Evolutionary conservation across 1,139 yeast genomes (phyloP).

Genomic region (Taphrina deformans): DNA sequence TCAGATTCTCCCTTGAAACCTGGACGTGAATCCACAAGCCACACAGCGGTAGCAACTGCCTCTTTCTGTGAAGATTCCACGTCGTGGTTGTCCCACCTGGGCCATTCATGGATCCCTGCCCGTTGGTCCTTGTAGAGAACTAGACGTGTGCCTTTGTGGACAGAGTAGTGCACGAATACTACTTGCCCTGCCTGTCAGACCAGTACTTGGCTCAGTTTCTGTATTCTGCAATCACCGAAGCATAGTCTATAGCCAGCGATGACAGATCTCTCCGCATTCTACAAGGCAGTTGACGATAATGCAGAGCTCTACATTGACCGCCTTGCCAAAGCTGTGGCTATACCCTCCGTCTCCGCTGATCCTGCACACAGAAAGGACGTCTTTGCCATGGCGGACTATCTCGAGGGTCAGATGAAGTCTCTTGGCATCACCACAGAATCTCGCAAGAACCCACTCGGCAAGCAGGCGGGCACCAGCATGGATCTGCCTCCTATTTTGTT

Average conservation of each 20-base stretch:
- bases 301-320: constrained; percentile 43
- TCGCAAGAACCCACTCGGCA: constrained; percentile 72
- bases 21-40: background rate
- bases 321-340: constrained; percentile 77
- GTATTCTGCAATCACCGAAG: too few relatives aligned
- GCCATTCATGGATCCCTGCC: background rate
- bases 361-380: constrained; percentile 84
- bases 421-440: constrained; percentile 76
- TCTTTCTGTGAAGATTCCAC: background rate
- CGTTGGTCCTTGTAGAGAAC: too few relatives aligned
- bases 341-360: constrained; percentile 93
- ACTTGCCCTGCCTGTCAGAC: too few relatives aligned
- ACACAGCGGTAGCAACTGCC: background rate
- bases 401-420: constrained; percentile 62
- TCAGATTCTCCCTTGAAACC: too few relatives aligned
- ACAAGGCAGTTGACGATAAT: constrained; percentile 18
- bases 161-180: too few relatives aligned
- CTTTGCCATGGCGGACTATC: constrained; percentile 76
- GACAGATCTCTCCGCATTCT: constrained; percentile 6
- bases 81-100: background rate
- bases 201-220: too few relatives aligned
- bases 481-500: constrained; percentile 90
- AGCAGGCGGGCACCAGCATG: constrained; percentile 71
- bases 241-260: too few relatives aligned
- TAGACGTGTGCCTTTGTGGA: too few relatives aligned